Percentiles rank a stretch among this genome's conserved stretches.
These are phyloP conservation scores for Globisporangium sylvaticum DNA, from an alignment of 352 stramenopile species.

Conservation along the genomic window DNA sequence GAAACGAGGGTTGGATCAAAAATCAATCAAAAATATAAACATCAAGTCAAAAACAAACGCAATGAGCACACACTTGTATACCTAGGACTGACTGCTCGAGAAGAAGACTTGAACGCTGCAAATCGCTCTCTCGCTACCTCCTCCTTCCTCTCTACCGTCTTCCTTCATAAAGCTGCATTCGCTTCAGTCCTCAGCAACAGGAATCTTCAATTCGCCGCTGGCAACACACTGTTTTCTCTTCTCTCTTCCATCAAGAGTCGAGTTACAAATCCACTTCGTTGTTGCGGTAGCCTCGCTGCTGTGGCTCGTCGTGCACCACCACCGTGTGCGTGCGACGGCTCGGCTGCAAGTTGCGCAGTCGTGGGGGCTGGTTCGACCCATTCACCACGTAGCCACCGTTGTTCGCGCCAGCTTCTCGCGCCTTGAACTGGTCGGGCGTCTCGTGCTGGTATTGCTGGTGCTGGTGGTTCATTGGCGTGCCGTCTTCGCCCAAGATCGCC, in stretches of 20 bases:
- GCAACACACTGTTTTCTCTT: not conserved
- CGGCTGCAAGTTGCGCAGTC: constrained; percentile 21
- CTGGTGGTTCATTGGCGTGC: constrained; percentile 15
- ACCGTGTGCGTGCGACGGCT: constrained; percentile 21
- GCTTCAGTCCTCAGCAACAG: constrained; percentile 9
- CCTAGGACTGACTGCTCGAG: constrained; percentile 10
- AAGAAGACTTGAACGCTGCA: not conserved
- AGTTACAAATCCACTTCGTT: constrained; percentile 43
- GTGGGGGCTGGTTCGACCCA: constrained; percentile 4
- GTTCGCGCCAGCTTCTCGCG: not conserved
- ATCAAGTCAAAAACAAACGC: constrained; percentile 13
- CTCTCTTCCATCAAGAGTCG: not conserved
- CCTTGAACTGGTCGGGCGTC: constrained; percentile 1
- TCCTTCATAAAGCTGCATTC: constrained; percentile 9
- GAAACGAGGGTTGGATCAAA: not conserved
- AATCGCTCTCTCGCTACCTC: not conserved
- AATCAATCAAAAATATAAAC: constrained; percentile 13
- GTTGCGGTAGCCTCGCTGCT: constrained; percentile 23
- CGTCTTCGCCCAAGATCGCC: constrained; percentile 36
- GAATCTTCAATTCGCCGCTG: too few relatives aligned
- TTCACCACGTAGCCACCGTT: constrained; percentile 1
- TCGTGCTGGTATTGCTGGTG: constrained; percentile 11
- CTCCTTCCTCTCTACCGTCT: not conserved
- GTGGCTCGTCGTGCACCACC: constrained; percentile 21
- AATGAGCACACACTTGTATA: constrained; percentile 11